Conservation (phyloP, 352 stramenopile genomes). For the Chrysophaeum taylorii region DNA sequence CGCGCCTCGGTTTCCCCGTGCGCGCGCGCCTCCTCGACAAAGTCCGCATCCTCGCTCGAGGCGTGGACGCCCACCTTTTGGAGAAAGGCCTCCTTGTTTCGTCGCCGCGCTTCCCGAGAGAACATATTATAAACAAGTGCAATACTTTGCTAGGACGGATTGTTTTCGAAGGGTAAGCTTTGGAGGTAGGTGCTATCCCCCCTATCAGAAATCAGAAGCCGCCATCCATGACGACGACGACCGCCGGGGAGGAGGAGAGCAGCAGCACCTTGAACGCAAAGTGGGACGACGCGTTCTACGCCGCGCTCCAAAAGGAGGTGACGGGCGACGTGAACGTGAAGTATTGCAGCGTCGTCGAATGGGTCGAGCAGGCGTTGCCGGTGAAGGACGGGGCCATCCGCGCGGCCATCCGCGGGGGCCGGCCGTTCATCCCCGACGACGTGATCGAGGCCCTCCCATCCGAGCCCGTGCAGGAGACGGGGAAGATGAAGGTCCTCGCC, state of each 20-base stretch:
- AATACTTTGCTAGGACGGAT: too few species aligned
- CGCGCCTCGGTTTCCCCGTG: not conserved
- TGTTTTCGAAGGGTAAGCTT: too few species aligned
- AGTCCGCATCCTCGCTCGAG: not conserved
- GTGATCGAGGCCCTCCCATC: not conserved
- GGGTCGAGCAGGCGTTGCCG: slow-evolving; percentile 10
- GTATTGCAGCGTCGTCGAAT: slow-evolving; percentile 9
- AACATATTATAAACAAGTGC: slow-evolving; percentile 4
- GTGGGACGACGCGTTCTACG: slow-evolving; percentile 12
- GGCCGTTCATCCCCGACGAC: not conserved
- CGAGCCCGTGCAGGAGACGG: not conserved
- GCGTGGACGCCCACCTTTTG: not conserved
- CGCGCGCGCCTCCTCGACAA: not conserved
- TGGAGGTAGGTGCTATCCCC: too few species aligned
- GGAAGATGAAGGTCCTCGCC: not conserved
- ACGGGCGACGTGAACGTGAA: not conserved
- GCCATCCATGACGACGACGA: too few species aligned
- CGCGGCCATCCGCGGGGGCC: not conserved
- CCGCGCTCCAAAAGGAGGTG: not conserved
- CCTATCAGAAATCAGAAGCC: too few species aligned
- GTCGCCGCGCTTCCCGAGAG: not conserved
- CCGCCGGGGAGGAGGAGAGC: too few species aligned
- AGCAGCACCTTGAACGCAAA: too few species aligned
- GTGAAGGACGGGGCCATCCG: not conserved
- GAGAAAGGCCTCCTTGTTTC: slow-evolving; percentile 1